phyloP scores from a whole-genome alignment of 2,329 filamentous ascomycete genomes.

The Penicillium sp. region DNA sequence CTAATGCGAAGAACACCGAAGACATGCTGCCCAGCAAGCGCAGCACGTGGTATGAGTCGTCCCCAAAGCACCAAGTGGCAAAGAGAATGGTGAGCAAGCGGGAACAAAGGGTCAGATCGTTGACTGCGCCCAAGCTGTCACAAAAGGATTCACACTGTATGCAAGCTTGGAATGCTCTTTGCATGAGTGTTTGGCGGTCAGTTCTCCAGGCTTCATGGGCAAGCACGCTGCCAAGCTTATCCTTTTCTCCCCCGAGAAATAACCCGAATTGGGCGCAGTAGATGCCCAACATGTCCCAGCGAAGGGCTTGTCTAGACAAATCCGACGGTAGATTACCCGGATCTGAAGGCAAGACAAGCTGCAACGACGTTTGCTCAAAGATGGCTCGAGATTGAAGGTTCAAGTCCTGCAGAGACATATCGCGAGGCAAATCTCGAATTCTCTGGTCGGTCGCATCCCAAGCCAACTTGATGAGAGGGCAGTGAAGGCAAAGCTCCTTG shows the following conservation, averaged over 20 bases:
- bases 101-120: slow-evolving; percentile 6
- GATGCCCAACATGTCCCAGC: slow-evolving; percentile 6
- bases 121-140: slow-evolving; percentile 1
- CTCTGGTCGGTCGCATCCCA: not conserved
- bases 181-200: slow-evolving; percentile 7
- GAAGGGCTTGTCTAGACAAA: not conserved
- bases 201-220: slow-evolving; percentile 3
- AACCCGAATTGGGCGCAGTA: slow-evolving; percentile 6
- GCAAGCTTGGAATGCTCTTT: slow-evolving; percentile 3
- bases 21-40: slow-evolving; percentile 5
- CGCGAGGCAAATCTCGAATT: not conserved
- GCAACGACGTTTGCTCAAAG: not conserved
- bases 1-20: slow-evolving; percentile 5
- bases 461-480: not conserved
- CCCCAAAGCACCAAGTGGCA: slow-evolving; percentile 10
- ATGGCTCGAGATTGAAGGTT: not conserved
- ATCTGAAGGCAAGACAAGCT: not conserved
- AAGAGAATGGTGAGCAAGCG: not conserved
- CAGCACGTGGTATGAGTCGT: slow-evolving; percentile 7
- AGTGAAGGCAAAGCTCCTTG: not conserved
- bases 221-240: not conserved
- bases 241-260: slow-evolving; percentile 2
- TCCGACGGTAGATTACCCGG: not conserved
- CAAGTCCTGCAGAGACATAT: not conserved
- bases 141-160: slow-evolving; percentile 7